A percentile compares a stretch with the other conserved stretches of the same genome.
Evolutionary conservation across 2,329 filamentous ascomycete species (phyloP).

Genomic region (Clonostachys solani): DNA sequence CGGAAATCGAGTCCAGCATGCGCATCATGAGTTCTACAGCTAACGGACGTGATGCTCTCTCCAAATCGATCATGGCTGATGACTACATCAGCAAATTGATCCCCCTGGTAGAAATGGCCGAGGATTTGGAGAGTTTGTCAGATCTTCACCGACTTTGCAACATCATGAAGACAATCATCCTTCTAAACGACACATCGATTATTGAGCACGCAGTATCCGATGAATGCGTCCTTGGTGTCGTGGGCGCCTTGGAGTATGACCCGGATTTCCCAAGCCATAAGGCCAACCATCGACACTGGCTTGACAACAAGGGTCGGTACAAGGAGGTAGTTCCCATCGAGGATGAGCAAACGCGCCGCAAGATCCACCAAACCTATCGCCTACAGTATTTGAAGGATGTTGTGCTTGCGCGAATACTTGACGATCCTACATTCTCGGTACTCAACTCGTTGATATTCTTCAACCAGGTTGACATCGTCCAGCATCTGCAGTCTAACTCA

Average conservation of each 20-base stretch:
- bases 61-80: conserved; percentile 80
- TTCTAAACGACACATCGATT: conserved; percentile 91
- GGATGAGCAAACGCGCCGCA: conserved; percentile 73
- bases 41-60: conserved; percentile 76
- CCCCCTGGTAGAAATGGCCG: conserved; percentile 80
- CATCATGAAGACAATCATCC: conserved; percentile 94
- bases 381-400: conserved; percentile 97
- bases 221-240: conserved; percentile 83
- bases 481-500: conserved; percentile 81
- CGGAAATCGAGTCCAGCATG: conserved; percentile 82
- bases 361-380: conserved; percentile 95
- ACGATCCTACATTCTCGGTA: conserved; percentile 96
- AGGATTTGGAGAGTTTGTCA: conserved; percentile 81
- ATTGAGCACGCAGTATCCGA: conserved; percentile 94
- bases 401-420: conserved; percentile 91
- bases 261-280: conserved; percentile 97
- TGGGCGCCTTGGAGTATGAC: conserved; percentile 95
- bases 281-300: conserved; percentile 91
- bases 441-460: conserved; percentile 98
- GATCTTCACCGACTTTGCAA: conserved; percentile 92
- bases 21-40: conserved; percentile 71
- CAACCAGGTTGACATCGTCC: conserved; percentile 97
- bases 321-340: conserved; percentile 96
- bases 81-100: conserved; percentile 86
- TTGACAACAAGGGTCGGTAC: conserved; percentile 82